A percentile compares a stretch with the other conserved stretches of the same genome.
Evolutionary conservation across 2,329 filamentous ascomycete genomes (phyloP).

Genomic region (Aspergillus piperis): DNA sequence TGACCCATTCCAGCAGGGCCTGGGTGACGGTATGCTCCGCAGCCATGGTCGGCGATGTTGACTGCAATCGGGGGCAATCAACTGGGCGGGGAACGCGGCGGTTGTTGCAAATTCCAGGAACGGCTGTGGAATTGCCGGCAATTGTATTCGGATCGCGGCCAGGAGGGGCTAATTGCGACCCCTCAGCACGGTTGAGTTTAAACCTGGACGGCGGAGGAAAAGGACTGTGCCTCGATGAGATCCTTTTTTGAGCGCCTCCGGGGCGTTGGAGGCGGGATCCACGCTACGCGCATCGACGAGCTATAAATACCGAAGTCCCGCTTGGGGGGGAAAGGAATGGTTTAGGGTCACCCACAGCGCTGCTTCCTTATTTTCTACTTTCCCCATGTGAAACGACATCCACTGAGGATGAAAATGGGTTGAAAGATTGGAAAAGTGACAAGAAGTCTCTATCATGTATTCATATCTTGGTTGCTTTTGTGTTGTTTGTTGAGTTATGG

Average conservation of each 20-base stretch:
- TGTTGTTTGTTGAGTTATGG: too few species aligned
- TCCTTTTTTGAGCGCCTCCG: slow-evolving; percentile 7
- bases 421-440: too few species aligned
- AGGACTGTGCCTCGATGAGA: background rate
- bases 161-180: background rate
- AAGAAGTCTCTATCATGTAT: too few species aligned
- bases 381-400: background rate
- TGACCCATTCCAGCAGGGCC: slow-evolving; percentile 51
- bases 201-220: background rate
- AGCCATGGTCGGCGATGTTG: slow-evolving; percentile 39
- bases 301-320: slow-evolving; percentile 10
- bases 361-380: background rate
- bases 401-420: background rate
- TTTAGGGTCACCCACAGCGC: background rate
- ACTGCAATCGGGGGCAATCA: slow-evolving; percentile 10
- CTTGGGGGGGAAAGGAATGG: background rate
- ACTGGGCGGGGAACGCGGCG: slow-evolving; percentile 8
- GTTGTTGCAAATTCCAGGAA: background rate
- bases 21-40: slow-evolving; percentile 49
- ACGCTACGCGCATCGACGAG: slow-evolving; percentile 13
- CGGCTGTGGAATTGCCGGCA: background rate
- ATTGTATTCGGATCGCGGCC: background rate
- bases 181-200: background rate
- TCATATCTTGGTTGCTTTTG: too few species aligned
- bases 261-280: slow-evolving; percentile 8